These are phyloP conservation scores for Venturia aucupariae DNA, from an alignment of 2,329 filamentous ascomycete species.

Conservation along the genomic window DNA sequence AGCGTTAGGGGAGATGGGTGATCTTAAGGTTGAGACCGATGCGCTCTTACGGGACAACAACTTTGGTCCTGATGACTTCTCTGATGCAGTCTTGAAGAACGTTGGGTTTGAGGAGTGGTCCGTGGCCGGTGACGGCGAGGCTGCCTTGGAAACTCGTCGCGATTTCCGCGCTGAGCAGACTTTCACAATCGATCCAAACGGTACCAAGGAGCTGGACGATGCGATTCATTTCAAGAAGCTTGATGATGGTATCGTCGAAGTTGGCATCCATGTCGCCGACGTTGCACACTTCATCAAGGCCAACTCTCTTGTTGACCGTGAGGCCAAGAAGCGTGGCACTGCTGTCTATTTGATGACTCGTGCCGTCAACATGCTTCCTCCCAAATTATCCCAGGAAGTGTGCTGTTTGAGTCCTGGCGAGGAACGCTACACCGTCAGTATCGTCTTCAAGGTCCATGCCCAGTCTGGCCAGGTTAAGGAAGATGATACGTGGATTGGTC, in stretches of 20 bases:
- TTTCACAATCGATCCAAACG: slow-evolving; percentile 88
- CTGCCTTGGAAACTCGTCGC: slow-evolving; percentile 61
- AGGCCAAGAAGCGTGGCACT: slow-evolving; percentile 95
- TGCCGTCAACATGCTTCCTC: slow-evolving; percentile 76
- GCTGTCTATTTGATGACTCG: slow-evolving; percentile 92
- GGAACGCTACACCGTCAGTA: slow-evolving; percentile 82
- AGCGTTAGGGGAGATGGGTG: slow-evolving; percentile 93
- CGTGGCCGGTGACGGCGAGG: slow-evolving; percentile 71
- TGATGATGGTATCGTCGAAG: slow-evolving; percentile 76
- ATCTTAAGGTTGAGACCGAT: slow-evolving; percentile 95
- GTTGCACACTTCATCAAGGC: slow-evolving; percentile 95
- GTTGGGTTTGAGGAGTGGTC: slow-evolving; percentile 91
- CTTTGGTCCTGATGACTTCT: slow-evolving; percentile 95
- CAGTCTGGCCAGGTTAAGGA: slow-evolving; percentile 70
- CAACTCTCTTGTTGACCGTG: slow-evolving; percentile 89
- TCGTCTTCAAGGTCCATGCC: slow-evolving; percentile 84
- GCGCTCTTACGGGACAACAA: slow-evolving; percentile 97
- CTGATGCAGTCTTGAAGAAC: slow-evolving; percentile 88
- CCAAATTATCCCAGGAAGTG: slow-evolving; percentile 74
- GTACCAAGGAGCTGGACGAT: slow-evolving; percentile 80
- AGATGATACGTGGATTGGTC: slow-evolving; percentile 87
- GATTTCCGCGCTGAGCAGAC: slow-evolving; percentile 84
- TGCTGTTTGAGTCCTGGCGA: slow-evolving; percentile 82
- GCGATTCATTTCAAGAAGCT: slow-evolving; percentile 85
- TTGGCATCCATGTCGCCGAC: slow-evolving; percentile 91